Base-by-base conservation (phyloP, 1,284 basidiomycete genomes). In the Ganoderma multipileum region DNA sequence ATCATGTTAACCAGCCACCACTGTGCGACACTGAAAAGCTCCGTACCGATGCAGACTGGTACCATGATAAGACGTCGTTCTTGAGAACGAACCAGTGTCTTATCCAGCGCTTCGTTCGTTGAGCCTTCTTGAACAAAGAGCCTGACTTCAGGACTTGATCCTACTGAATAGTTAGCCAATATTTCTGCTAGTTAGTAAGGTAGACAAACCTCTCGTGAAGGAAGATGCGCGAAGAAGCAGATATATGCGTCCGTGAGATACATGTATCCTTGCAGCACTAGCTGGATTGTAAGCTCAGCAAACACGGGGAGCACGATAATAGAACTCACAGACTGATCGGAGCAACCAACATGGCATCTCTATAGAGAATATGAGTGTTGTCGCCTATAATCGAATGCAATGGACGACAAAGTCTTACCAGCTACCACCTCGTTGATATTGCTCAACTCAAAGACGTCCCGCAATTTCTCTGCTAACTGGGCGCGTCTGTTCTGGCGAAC, bases 191-290 rank as follows among this genome's bases (percentile, higher is more conserved):
- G 3, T 23, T 23, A 47, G 20, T 30, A 23, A 14, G 16, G 4
- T 41, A 36, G 26, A 65, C 54, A 61, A 41, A 74, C 95, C 86
- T 97, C 95, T 83, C 91, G 86, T 26, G 90, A 86, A 8, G 95
- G 94, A 87, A 99, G 91, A 78, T 97, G 96, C 0, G 97, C 97
- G 79, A 98, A 99, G 83, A 99, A 99, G 82, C 97, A 98, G 33
- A 99, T 81, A 76, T 97, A 94, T 4, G 91, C 89, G 72, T 93
- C 93, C 1, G 97, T 98, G 57, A 99, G 84, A 79, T 97, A 99
- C 88, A 99, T 94, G 79, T 97, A 98, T 20, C 97, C 97, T 81
- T 99, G 96, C 26, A 99, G 85, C 75, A 99, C 94, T 96, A 72
- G 7, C 39, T 28, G 54, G 38, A 39, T n/a, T 50, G 54, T 39